Conservation (phyloP, 2,329 filamentous ascomycete genomes). For the Akanthomyces dipterigenus region DNA sequence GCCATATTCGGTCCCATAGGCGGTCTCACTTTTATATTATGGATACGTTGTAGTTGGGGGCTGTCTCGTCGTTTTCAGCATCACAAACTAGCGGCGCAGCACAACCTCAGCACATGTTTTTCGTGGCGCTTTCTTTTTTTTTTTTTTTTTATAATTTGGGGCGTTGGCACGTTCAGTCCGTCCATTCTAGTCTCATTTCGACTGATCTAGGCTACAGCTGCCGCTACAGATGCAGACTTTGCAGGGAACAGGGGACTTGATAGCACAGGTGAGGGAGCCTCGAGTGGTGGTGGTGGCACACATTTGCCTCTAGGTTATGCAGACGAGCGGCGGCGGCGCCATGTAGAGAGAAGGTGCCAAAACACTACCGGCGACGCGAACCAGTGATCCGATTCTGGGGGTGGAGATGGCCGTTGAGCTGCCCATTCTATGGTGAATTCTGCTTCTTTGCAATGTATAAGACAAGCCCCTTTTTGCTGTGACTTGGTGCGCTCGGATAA, state of each 20-base stretch:
- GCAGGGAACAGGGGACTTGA: background rate
- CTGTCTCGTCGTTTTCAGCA: background rate
- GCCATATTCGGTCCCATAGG: background rate
- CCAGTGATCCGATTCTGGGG: background rate
- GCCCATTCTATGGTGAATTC: background rate
- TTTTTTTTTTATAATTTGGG: no score
- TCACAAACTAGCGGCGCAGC: background rate
- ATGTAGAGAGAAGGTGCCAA: background rate
- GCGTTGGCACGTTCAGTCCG: background rate
- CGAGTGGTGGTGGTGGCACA: background rate
- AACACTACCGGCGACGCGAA: background rate
- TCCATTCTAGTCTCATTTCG: background rate
- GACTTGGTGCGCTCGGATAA: no score
- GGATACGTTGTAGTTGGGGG: constrained; percentile 1
- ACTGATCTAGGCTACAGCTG: background rate
- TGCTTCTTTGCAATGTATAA: no score
- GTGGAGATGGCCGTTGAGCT: background rate
- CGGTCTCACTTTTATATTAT: constrained; percentile 7
- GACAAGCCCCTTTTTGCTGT: no score
- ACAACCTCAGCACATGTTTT: background rate
- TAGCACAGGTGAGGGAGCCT: background rate
- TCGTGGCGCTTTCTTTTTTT: constrained; percentile 4
- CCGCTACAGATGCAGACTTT: background rate
- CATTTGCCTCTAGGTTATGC: background rate
- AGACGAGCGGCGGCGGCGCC: background rate